Base-by-base conservation (phyloP, 495 filamentous ascomycete species). In the Penicillium crystallinum region DNA sequence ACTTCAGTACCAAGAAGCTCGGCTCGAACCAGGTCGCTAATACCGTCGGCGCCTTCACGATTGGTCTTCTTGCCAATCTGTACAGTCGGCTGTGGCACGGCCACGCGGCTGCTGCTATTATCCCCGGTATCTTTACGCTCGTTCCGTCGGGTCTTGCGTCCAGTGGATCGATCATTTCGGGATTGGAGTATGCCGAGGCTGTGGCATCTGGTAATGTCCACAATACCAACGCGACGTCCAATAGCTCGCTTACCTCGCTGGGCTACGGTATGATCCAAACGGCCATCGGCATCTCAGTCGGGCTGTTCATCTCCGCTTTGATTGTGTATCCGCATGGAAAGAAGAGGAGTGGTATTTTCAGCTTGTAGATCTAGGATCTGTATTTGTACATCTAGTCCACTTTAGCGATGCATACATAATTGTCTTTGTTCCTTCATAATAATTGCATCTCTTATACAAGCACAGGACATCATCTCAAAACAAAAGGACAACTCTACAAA, bases 61-160 rank as follows among this genome's bases (percentile, higher is more conserved):
- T 96, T 35, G 91, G 91, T 17, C 76, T 95, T 0, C 64, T 90
- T 19, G 91, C 89, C 18, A 96, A 96, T 63, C 52, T 93, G 11
- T 96, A 96, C 68, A 86, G 85, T 4, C 80, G 91, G 6, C 44
- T 90, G 12, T 79, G 85, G 61, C 85, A 91, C 59, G 89, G 88
- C 4, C 79, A 95, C 29, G 90, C 91, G 0, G 90, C 89, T 2
- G 87, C 88, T 0, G 86, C 87, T 15, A 86, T 96, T 65, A 73
- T 97, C 2, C 91, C 91, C 0, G 91, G 86, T n/a, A 95, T 97
- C 57, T 95, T 95, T 62, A 90, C 95, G 3, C 85, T 91, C 45
- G 91, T 97, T 3, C 91, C 91, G 2, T 89, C 84, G 4, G 91
- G 90, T 6, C 73, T 97, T 18, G 88, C 91, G 2, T 87, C 88